Base-by-base conservation (phyloP, 345 rosid species). In the Moricandia arvensis region DNA sequence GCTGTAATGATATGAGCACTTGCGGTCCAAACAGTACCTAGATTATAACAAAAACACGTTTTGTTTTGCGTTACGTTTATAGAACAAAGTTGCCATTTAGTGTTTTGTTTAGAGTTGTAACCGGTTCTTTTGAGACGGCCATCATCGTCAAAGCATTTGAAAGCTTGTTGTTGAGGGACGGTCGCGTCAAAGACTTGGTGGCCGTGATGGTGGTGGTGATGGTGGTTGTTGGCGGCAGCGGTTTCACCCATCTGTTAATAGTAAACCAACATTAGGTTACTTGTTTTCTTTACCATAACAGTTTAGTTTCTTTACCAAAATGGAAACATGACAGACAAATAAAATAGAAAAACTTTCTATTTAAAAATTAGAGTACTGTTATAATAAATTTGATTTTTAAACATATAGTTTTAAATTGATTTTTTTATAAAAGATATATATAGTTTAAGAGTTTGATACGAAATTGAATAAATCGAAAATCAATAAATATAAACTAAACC, bases 1-100 rank as follows among this genome's bases (percentile, higher is more conserved):
- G 96, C 97, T 0, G 97, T 92, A 79, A 88, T 88, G 31, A 90
- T 83, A 82, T 91, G 97, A 13, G 97, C 89, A 37, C 91, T 91
- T 3, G 96, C 93, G 0, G 92, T 91, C 92, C 96, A 91, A 2
- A 88, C 60, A 8, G 85, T 90, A 63, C 97, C 97, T 91, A 73
- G 0, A 66, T 60, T 31, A 9, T 59, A 7, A 7, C 0, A 3
- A 64, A 65, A 33, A 24, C 2, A 8, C 71, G 66, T 51, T 73
- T 3, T 10, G 34, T 45, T 31, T 77, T 12, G 72, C 35, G 63
- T 49, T 78, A n/a, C 51, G 51, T 45, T 45, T 5, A 43, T 21
- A 27, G 38, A 60, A 38, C 1, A 69, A 17, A 18, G 7, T 15
- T 57, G 21, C 26, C 11, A 5, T 29, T 29, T 0, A 5, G 1